phyloP scores from a whole-genome alignment of 768 basidiomycete species.

The Podaxis pistillaris region DNA sequence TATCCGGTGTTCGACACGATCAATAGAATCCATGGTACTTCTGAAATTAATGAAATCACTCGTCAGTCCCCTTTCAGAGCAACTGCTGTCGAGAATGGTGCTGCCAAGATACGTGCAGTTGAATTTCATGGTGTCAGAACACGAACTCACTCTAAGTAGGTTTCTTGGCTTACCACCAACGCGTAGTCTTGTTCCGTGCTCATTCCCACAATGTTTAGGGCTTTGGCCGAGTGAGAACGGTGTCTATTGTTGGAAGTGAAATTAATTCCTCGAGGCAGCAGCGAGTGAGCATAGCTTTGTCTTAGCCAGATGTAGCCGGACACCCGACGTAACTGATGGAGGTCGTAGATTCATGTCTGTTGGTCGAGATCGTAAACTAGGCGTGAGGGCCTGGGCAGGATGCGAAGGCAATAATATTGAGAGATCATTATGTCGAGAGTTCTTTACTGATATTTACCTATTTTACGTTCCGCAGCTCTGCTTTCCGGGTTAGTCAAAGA shows the following conservation, averaged over 20 bases:
- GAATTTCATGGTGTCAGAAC: background rate
- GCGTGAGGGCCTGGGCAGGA: background rate
- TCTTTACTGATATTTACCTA: background rate
- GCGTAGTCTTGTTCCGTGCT: background rate
- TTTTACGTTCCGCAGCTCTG: background rate
- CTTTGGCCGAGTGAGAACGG: background rate
- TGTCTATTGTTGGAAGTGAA: background rate
- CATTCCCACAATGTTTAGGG: background rate
- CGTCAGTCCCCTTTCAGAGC: no score
- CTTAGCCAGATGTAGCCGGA: background rate
- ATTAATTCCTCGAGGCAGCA: background rate
- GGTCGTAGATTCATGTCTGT: background rate
- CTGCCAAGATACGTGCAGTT: no score
- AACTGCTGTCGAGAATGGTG: no score
- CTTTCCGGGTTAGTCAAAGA: background rate
- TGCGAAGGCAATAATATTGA: background rate
- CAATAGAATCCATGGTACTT: no score
- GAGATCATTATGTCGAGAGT: background rate
- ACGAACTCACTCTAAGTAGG: background rate
- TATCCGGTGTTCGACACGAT: no score
- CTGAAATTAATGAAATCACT: no score
- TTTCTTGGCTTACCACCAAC: background rate
- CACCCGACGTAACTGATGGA: background rate
- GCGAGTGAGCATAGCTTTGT: background rate
- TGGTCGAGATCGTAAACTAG: background rate